Conservation (phyloP, 139 green algal genomes). For the Zygnema circumcarinatum region DNA sequence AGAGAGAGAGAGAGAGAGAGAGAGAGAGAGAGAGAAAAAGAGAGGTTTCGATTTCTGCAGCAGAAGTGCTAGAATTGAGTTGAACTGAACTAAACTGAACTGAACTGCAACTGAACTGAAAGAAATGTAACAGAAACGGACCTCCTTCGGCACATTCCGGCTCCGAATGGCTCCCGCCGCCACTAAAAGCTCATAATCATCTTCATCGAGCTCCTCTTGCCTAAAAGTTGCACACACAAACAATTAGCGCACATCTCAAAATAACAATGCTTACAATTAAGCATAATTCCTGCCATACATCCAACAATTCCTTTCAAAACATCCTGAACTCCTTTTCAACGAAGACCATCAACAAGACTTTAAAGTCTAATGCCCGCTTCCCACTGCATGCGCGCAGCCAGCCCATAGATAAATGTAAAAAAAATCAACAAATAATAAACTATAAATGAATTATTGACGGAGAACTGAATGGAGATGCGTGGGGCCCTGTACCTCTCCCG, state of each 20-base stretch:
- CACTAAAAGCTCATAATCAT: constrained; percentile 90
- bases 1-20: too few species aligned
- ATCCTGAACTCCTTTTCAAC: neutral
- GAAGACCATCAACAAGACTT: constrained; percentile 25
- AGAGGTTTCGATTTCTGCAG: too few species aligned
- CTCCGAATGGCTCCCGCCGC: constrained; percentile 66
- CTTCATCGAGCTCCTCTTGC: constrained; percentile 83
- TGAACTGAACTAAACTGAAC: too few species aligned
- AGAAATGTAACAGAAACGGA: neutral
- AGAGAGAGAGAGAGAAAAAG: too few species aligned
- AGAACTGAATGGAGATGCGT: constrained; percentile 6
- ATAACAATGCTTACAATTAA: neutral
- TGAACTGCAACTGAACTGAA: too few species aligned
- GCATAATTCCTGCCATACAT: constrained; percentile 9
- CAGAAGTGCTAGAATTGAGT: too few species aligned
- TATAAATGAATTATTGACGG: neutral
- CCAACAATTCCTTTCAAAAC: constrained; percentile 5
- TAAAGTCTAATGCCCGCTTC: constrained; percentile 7
- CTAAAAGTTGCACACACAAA: constrained; percentile 12
- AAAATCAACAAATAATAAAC: too few species aligned
- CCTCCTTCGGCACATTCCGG: constrained; percentile 2
- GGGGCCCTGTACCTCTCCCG: neutral
- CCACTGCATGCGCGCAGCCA: too few species aligned
- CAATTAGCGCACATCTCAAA: constrained; percentile 19
- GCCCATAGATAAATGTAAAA: too few species aligned